Evolutionary conservation across 1,284 basidiomycete species (phyloP), one percentile per base, ranked within the genome.

Genomic region (Microbotryum saponariae): DNA sequence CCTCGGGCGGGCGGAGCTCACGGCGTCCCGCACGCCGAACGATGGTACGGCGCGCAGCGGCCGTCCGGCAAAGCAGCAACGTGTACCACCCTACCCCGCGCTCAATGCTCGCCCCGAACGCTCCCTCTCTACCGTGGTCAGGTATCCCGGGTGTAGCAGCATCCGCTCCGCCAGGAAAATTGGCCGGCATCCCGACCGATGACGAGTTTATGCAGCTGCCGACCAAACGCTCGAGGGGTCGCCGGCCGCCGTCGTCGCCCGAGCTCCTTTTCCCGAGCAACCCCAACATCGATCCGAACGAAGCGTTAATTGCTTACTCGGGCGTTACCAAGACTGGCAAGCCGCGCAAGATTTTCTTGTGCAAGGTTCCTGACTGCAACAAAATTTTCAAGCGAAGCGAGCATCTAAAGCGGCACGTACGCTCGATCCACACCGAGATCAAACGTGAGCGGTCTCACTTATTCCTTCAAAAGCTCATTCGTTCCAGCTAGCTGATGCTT

Each of bases 361-460:
- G 71, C 55, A 59, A 65, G 51, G 68, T 75, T 14, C 70, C 68
- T 1, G 66, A 56, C 2, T 74, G 70, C 51, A 61, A 84, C 50
- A 89, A 89, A 77, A 85, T 84, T 66, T 88, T 89, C 74, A 82
- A 82, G 56, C 78, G 87, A 31, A 84, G 85, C 23, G 87, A 89
- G 75, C 87, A 89, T 75, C 76, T 89, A 65, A 88, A 88, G 78
- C 76, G 87, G 46, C 87, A 89, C 76, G 81, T 88, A 29, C 74
- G 86, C 68, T 84, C 83, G 70, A 87, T 89, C 57, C 87, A 89
- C 74, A 88, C 87, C 1, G 82, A 87, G 72, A 86, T 88, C 74
- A 88, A 87, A 75, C 87, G 87, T 88, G 44, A 62, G 75, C 76
- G 81, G 27, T 79, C 44, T 54, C 27, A 4, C 45, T 56, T 68